A percentile compares a stretch with the other conserved stretches of the same genome.
These are phyloP conservation scores for Scheffersomyces cryptocercus DNA, from an alignment of 1,139 yeast species.

Conservation along the genomic window DNA sequence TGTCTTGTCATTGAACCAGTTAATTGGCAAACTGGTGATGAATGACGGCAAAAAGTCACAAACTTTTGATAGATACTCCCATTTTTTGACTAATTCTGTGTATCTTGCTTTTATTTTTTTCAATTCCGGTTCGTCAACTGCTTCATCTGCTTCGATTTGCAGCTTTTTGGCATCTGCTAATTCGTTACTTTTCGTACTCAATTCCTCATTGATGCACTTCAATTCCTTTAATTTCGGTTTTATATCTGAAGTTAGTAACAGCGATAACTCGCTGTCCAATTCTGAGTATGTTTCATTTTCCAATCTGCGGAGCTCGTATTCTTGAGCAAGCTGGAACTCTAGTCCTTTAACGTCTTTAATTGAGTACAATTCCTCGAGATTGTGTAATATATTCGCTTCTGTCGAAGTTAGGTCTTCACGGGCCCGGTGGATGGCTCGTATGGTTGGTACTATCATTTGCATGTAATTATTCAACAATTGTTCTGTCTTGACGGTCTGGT, in stretches of 20 bases:
- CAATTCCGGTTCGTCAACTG: conserved; percentile 5
- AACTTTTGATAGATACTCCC: conserved; percentile 26
- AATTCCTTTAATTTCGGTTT: conserved; percentile 10
- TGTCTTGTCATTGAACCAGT: conserved; percentile 36
- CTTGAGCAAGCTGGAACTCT: conserved; percentile 16
- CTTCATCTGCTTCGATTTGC: conserved; percentile 14
- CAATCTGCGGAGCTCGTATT: conserved; percentile 12
- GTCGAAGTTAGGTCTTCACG: conserved; percentile 28
- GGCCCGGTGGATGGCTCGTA: conserved; percentile 34
- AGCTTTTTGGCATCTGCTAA: conserved; percentile 2
- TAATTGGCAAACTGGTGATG: conserved; percentile 32
- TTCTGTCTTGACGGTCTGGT: conserved; percentile 24
- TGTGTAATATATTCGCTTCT: conserved; percentile 28
- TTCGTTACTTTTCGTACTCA: conserved; percentile 3
- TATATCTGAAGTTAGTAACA: conserved; percentile 8
- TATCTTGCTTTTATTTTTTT: conserved; percentile 7
- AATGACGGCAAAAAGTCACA: conserved; percentile 33
- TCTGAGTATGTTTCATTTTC: conserved; percentile 7
- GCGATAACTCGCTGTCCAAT: conserved; percentile 13
- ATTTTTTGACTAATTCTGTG: conserved; percentile 19
- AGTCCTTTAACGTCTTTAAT: conserved; percentile 4
- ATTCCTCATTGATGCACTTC: conserved; percentile 6
- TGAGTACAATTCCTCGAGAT: conserved; percentile 22
- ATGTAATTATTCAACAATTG: conserved; percentile 25
- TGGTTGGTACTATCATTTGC: conserved; percentile 29